Base-by-base conservation (phyloP, 2,329 filamentous ascomycete species). In the Pleoardoris graminearum region DNA sequence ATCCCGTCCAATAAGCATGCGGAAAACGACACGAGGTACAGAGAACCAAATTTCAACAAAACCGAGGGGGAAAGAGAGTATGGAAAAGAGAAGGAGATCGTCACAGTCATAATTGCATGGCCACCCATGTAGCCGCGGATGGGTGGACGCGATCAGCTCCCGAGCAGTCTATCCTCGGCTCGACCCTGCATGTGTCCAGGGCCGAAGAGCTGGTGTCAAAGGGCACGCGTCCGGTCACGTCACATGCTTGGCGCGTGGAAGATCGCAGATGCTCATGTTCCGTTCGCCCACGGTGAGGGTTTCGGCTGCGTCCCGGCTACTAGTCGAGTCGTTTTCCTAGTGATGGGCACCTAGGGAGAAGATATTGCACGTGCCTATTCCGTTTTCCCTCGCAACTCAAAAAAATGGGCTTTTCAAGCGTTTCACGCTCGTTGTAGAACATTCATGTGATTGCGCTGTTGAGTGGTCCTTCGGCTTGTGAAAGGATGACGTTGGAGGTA, bases 181-280 rank as follows among this genome's bases (percentile, higher is more conserved):
- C 68, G 70, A 69, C 65, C 70, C 57, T 62, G 53, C 51, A 59
- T 62, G 53, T 61, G 64, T 65, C 62, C 57, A 67, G 64, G 55
- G 60, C 51, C 41, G 11, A 25, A 10, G 33, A 36, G 39, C 51
- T 51, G 43, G 39, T 47, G 16, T 25, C 21, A 36, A 53, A 57
- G 57, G 55, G 62, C 62, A 62, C 58, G 59, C 60, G 61, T 60
- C 32, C 25, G 44, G 44, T 50, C 49, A 44, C 46, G 38, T 53
- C 45, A 33, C 19, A 38, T 38, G 22, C 60, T 62, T 67, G 60
- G 62, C 60, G 56, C 22, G 7, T 29, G 14, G 4, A 48, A 51
- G 50, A 63, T 66, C 65, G 67, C 67, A 66, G 65, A 70, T 66
- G 60, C 57, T 55, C 47, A 51, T 59, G 50, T 65, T 69, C 33